Evolutionary conservation across 768 basidiomycete genomes (phyloP), one percentile per base, ranked within the genome.

Genomic region (Agaricus blazei): DNA sequence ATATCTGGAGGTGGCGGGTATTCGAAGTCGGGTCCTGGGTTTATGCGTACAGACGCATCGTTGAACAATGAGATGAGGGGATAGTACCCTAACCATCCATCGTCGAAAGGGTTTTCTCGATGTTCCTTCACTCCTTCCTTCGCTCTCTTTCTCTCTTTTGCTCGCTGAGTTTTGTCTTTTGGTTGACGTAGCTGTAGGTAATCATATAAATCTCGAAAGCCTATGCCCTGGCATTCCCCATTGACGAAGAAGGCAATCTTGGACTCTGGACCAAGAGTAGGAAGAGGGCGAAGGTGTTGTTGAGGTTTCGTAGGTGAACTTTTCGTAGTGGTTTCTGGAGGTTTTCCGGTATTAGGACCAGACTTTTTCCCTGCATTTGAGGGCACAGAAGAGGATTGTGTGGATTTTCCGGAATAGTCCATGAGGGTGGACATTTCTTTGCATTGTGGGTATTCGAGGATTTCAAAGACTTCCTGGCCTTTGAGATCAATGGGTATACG

Each of bases 381-480:
- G 24, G 82, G 84, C 4, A 83, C 71, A 37, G 83, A 80, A 3
- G 77, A 72, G 3, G 82, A 76, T 54, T 72, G 77, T 5, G 76
- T 76, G 2, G 78, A 70, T 67, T 87, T 88, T 14, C 75, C 79
- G 44, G 82, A 79, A 65, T 81, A 84, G 60, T 94, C 92, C 79
- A 95, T 84, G 58, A 98, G 82, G 37, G 85, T 75, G 11, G 80
- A 75, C 97, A 98, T 98, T 72, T 99, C 97, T 68, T 95, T 97
- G 28, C 80, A 83, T 56, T 85, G 83, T 9, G 84, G 71, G 67
- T 97, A 98, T 68, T 98, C 96, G 58, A 91, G 75, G 57, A 85
- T 85, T 73, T 99, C 97, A 68, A 98, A 98, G 67, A 95, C 94
- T 59, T 93, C 89, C 70, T 96, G 94, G n/a, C 91, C 91, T 70